Conservation (phyloP, 2,329 filamentous ascomycete genomes). For the Penicillium brevicompactum region DNA sequence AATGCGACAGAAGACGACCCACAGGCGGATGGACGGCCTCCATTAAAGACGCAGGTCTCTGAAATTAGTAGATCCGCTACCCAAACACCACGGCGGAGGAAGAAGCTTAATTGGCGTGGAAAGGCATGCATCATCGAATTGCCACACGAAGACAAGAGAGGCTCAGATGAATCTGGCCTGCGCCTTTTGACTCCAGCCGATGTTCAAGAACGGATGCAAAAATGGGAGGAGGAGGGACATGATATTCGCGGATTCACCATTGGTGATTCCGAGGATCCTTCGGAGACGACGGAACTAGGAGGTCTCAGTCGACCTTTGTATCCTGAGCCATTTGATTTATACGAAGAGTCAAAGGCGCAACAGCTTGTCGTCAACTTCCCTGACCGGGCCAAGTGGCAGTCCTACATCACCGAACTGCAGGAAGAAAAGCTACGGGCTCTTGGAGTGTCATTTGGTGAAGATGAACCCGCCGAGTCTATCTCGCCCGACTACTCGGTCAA, state of each 20-base stretch:
- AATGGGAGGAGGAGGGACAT: constrained; percentile 48
- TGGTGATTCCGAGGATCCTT: constrained; percentile 30
- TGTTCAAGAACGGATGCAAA: constrained; percentile 40
- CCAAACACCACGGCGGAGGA: constrained; percentile 54
- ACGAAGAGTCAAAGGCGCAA: constrained; percentile 36
- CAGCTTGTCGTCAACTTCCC: constrained; percentile 45
- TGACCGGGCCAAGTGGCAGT: constrained; percentile 64
- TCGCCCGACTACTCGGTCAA: constrained; percentile 68
- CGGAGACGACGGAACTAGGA: constrained; percentile 32
- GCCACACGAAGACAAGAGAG: constrained; percentile 68
- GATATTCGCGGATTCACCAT: constrained; percentile 45
- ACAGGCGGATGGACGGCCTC: constrained; percentile 6
- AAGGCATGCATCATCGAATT: constrained; percentile 73
- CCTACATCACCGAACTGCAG: constrained; percentile 78
- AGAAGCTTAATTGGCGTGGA: constrained; percentile 73
- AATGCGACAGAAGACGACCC: constrained; percentile 10
- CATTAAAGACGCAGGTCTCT: constrained; percentile 15
- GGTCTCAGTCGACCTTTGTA: constrained; percentile 47
- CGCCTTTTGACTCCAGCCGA: constrained; percentile 43
- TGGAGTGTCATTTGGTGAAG: constrained; percentile 78
- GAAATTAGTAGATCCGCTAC: constrained; percentile 23
- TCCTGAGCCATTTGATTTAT: constrained; percentile 44
- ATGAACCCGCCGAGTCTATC: constrained; percentile 68
- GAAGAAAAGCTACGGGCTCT: constrained; percentile 92
- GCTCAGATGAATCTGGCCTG: constrained; percentile 46